Evolutionary conservation across 192 early-diverging fungal species (phyloP).

Genomic region (Polychytrium aggregatum): DNA sequence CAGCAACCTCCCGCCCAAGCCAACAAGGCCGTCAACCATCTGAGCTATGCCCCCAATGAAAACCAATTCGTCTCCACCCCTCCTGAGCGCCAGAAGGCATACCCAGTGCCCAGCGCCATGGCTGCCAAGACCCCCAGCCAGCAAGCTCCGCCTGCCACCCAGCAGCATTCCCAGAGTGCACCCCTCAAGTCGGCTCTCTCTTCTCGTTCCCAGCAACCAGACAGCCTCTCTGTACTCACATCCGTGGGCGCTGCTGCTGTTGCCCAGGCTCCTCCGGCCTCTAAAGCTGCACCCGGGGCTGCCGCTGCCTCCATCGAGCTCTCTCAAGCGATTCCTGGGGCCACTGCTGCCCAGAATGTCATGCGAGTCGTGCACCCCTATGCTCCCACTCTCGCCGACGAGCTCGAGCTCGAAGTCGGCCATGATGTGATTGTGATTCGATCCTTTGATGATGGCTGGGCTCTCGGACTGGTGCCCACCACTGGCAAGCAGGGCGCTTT

Average conservation of each 20-base stretch:
- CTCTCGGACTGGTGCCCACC: constrained; percentile 5
- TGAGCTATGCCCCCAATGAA: too few relatives aligned
- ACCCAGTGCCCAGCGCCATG: too few relatives aligned
- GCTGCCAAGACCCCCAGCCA: too few relatives aligned
- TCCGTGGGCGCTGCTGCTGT: background rate
- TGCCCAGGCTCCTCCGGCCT: background rate
- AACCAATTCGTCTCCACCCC: too few relatives aligned
- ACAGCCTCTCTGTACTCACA: background rate
- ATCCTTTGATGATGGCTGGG: constrained; percentile 29
- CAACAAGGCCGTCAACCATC: too few relatives aligned
- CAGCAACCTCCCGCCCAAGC: too few relatives aligned
- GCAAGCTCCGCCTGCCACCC: too few relatives aligned
- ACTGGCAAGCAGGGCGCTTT: constrained; percentile 16
- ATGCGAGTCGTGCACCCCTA: constrained; percentile 18
- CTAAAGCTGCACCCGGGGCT: background rate
- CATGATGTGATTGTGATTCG: constrained; percentile 18
- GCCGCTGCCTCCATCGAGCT: background rate
- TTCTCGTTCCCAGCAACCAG: background rate
- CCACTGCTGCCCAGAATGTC: background rate
- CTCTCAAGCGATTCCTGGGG: background rate
- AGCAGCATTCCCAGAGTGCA: too few relatives aligned
- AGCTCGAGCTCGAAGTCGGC: constrained; percentile 19
- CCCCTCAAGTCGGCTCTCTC: too few relatives aligned
- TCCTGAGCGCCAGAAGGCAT: too few relatives aligned
- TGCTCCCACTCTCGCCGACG: constrained; percentile 16